phyloP scores from a whole-genome alignment of 2,329 filamentous ascomycete species.

The Epichloe festucae region DNA sequence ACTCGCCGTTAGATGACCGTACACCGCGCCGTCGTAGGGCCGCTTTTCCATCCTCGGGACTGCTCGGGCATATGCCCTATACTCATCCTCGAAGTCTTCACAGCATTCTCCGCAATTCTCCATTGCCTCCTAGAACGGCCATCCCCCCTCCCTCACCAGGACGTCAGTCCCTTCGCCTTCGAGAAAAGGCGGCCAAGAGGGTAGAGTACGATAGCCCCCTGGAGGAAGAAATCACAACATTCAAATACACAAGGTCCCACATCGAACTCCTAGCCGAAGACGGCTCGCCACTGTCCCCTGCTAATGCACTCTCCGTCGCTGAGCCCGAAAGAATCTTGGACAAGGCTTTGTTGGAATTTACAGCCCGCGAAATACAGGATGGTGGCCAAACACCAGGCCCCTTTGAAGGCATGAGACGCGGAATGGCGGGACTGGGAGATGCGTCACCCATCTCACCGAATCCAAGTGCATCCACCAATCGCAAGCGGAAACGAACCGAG shows the following conservation, averaged over 20 bases:
- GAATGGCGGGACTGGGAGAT: slow-evolving; percentile 36
- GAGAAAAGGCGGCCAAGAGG: slow-evolving; percentile 39
- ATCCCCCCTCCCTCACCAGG: slow-evolving; percentile 37
- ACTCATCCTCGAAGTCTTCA: slow-evolving; percentile 44
- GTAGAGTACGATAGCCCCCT: slow-evolving; percentile 49
- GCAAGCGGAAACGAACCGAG: slow-evolving; percentile 42
- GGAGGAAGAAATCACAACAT: slow-evolving; percentile 50
- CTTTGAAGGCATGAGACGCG: slow-evolving; percentile 48
- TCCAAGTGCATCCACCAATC: slow-evolving; percentile 29
- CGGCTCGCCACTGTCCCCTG: slow-evolving; percentile 33
- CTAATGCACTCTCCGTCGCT: slow-evolving; percentile 10
- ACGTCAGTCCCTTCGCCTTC: slow-evolving; percentile 39
- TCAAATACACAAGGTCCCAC: slow-evolving; percentile 48
- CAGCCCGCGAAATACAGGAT: slow-evolving; percentile 41
- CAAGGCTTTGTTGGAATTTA: slow-evolving; percentile 33
- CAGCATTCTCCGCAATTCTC: slow-evolving; percentile 55
- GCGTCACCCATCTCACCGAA: slow-evolving; percentile 27
- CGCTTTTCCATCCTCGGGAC: neutral
- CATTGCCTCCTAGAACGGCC: slow-evolving; percentile 39
- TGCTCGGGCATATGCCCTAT: slow-evolving; percentile 29
- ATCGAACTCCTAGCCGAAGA: slow-evolving; percentile 50
- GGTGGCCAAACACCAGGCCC: slow-evolving; percentile 50
- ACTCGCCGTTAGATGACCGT: slow-evolving; percentile 9
- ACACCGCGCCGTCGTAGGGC: slow-evolving; percentile 6
- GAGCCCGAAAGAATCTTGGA: slow-evolving; percentile 33